Base-by-base conservation (phyloP, 768 basidiomycete genomes). In the Dioszegia crocea region DNA sequence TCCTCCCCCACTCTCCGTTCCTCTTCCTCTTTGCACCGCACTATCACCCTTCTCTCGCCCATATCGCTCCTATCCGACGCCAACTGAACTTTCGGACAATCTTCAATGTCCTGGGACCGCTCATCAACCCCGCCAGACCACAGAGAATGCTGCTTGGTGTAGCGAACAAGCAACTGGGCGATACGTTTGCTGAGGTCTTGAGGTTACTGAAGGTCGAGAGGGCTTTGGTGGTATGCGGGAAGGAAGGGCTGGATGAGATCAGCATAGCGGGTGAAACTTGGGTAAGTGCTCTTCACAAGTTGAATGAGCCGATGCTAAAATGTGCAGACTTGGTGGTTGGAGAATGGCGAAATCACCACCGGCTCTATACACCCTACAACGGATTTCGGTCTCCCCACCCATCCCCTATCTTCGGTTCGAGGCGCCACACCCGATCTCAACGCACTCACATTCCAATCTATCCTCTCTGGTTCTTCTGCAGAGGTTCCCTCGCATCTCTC, bases 21-120 rank as follows among this genome's bases (percentile, higher is more conserved):
- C 85, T 86, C 2, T 97, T 94, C 82, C 86, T 99, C 74, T 85
- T 94, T 61, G 96, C 91, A 0, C 87, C 91, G 0, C 87, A 93
- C 73, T 97, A 91, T 77, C 92, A 98, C 77, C 93, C 93, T 1
- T 77, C 87, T 0, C 82, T 97, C 46, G 89, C 88, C 4, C 78
- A 83, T 56, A 81, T 98, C 64, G 88, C 87, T 0, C 91, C 94
- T 0, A 84, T 87, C 71, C 87, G 94, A 55, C 88, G 87, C 68
- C 79, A 85, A 0, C 84, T 98, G 53, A 91, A 91, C 45, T 97
- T 94, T 80, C 87, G 92, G 45, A 97, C 94, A 9, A 86, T 99
- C 80, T 97, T 96, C 83, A 98, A 99, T 78, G 80, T 92, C 59
- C 82, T 97, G 30, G 93, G 96, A 0, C 96, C 94, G 0, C 83